Evolutionary conservation across 768 basidiomycete genomes (phyloP), one percentile per base, ranked within the genome.

Genomic region (Xerocomus brunneocitrinus): DNA sequence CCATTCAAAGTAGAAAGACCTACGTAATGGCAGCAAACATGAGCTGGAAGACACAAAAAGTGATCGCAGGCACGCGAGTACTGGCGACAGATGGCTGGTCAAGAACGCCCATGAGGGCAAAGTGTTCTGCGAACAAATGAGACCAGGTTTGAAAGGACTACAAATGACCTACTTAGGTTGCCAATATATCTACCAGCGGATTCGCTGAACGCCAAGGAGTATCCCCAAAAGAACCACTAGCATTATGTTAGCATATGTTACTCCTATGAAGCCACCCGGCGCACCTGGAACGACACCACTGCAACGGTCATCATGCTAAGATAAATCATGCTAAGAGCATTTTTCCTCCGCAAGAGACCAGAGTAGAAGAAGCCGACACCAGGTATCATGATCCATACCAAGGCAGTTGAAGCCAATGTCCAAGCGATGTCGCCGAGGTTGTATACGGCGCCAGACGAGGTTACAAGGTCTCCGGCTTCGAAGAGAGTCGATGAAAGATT

Each of bases 141-240:
- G 47, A 41, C 38, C 13, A 16, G 4, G 2, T 38, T 28, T n/a
- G 10, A 12, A 49, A 2, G 6, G 27, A 12, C 22, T 9, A 44
- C n/a, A 35, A 28, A 19, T 6, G 3, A 73, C 85, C 47, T 56
- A 87, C 89, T 77, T 32, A 99, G 79, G 61, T 95, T 74, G 9
- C 95, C 95, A 56, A 99, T 95, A 69, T 78, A 98, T n/a, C 61
- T 57, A 56, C 72, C 75, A 5, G 77, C 91, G 0, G 78, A 82
- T 13, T 91, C 89, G 55, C 86, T 88, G 74, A 98, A 98, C 0
- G 95, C 82, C 24, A 98, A 76, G 2, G 92, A 94, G 73, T 80
- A 98, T 2, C 95, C 95, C 95, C 95, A 97, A 78, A 95, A 94
- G 76, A 92, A 94, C 92, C 92, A 95, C 87, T 93, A 57, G 14